A percentile compares a stretch with the other conserved stretches of the same genome.
These are phyloP conservation scores for Phyllosticta citribraziliensis DNA, from an alignment of 2,329 filamentous ascomycete genomes.

Conservation along the genomic window DNA sequence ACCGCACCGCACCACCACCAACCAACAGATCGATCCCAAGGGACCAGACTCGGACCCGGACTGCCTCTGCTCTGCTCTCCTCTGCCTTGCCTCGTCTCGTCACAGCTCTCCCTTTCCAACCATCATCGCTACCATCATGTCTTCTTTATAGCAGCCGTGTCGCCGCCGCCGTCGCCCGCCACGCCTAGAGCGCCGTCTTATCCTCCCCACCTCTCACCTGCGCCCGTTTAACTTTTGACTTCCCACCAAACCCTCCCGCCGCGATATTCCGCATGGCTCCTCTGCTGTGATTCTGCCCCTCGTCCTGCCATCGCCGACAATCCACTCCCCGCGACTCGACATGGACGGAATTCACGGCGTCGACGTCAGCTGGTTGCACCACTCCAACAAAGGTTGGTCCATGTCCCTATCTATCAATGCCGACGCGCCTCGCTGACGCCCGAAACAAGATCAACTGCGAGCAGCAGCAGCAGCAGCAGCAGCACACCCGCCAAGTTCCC, in stretches of 20 bases:
- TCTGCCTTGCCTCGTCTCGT: not conserved
- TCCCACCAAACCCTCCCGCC: not conserved
- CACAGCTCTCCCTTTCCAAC: not conserved
- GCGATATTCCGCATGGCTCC: not conserved
- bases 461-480: conserved; percentile 4
- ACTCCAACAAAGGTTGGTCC: conserved; percentile 65
- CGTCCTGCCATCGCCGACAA: not conserved
- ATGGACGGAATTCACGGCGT: conserved; percentile 78
- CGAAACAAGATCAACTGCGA: not conserved
- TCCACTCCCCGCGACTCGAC: not conserved
- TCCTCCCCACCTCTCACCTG: not conserved
- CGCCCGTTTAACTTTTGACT: not conserved
- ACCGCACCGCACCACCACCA: not conserved
- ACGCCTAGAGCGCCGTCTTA: not conserved
- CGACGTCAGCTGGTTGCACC: conserved; percentile 88
- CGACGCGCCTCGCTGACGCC: not conserved
- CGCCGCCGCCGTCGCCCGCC: not conserved
- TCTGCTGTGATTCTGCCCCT: not conserved
- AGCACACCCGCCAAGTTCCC: not conserved
- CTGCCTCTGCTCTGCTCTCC: not conserved
- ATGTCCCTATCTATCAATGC: not conserved
- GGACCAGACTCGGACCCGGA: not conserved
- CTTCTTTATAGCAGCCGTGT: not conserved
- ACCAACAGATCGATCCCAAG: not conserved
- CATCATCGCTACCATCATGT: not conserved